These are phyloP conservation scores for Fusarium miscanthi DNA, from an alignment of 2,329 filamentous ascomycete genomes.

Conservation along the genomic window DNA sequence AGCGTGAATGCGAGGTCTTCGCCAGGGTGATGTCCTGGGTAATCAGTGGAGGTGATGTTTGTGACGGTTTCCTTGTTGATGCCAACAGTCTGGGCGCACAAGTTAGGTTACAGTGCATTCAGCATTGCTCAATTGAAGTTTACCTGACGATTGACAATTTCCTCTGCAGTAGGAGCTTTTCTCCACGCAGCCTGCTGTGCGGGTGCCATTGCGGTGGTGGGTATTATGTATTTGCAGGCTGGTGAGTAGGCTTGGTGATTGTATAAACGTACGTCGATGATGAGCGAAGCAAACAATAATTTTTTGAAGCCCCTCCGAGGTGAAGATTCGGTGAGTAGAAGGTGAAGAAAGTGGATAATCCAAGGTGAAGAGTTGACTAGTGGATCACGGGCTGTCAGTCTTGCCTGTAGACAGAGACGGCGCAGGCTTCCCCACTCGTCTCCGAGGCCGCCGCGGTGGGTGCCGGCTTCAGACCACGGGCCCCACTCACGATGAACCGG, in stretches of 20 bases:
- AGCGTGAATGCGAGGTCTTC: conserved; percentile 87
- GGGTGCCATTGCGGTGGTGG: conserved; percentile 47
- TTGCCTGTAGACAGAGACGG: conserved; percentile 13
- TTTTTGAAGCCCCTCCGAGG: conserved; percentile 50
- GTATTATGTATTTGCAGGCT: neutral
- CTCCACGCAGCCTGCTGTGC: conserved; percentile 51
- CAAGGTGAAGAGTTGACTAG: neutral
- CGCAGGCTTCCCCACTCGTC: conserved; percentile 25
- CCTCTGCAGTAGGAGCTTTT: conserved; percentile 60
- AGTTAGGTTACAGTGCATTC: conserved; percentile 14
- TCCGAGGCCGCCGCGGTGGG: conserved; percentile 33
- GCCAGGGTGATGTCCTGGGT: conserved; percentile 88
- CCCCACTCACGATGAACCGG: conserved; percentile 21
- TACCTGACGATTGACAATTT: conserved; percentile 72
- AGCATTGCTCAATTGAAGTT: conserved; percentile 32
- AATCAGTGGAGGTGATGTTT: conserved; percentile 89
- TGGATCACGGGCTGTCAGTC: neutral
- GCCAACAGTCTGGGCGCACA: conserved; percentile 74
- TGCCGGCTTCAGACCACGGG: conserved; percentile 11
- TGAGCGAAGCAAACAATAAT: conserved; percentile 37
- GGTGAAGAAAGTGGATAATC: conserved; percentile 22
- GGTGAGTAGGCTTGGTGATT: conserved; percentile 12
- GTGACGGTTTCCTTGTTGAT: conserved; percentile 92
- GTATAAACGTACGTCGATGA: neutral
- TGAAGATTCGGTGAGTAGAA: conserved; percentile 29